Base-by-base conservation (phyloP, 768 basidiomycete genomes). In the Suillus lakei region DNA sequence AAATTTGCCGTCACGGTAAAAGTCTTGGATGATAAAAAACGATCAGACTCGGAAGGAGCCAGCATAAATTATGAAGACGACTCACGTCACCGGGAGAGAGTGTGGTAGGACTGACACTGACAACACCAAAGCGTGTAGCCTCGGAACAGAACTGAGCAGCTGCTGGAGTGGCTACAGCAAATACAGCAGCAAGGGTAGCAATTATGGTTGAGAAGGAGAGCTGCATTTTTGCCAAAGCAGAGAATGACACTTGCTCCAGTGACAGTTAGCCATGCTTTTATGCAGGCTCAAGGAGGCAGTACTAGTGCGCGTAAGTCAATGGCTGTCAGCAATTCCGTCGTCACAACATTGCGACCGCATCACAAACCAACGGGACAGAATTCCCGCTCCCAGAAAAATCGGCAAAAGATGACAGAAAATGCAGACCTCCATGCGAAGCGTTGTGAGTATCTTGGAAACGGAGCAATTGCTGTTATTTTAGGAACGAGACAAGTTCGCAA, bases 11-110 rank as follows among this genome's bases (percentile, higher is more conserved):
- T 65, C 26, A 76, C 61, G 4, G 67, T 66, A 64, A 77, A 56
- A 10, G 30, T 59, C 76, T 77, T 23, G 13, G 60, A 36, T 15
- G n/a, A 7, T 4, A 21, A 41, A 9, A 5, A 2, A 30, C 13
- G 18, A 48, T 76, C 18, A 71, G 62, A 55, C 21, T 12, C 23
- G 5, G 21, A 13, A 34, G 18, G 16, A 48, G 34, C 18, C 4
- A n/a, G 12, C 5, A 5, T 48, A 30, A 12, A 16, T 21, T 5
- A 38, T 16, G 21, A 41, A 30, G 15, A 46, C 38, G 9, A 61
- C 71, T 60, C 39, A 76, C 75, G 3, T 76, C 71, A 1, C 75
- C 75, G 8, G 73, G 51, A 9, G 73, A 26, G 55, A 76, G 64
- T 1, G 58, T 71, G 44, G 67, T 62, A 21, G 75, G 75, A 54